Percentiles rank a stretch among this genome's conserved stretches.
Evolutionary conservation across 1,284 basidiomycete genomes (phyloP).

Genomic region (Cryptococcus maquisensis): DNA sequence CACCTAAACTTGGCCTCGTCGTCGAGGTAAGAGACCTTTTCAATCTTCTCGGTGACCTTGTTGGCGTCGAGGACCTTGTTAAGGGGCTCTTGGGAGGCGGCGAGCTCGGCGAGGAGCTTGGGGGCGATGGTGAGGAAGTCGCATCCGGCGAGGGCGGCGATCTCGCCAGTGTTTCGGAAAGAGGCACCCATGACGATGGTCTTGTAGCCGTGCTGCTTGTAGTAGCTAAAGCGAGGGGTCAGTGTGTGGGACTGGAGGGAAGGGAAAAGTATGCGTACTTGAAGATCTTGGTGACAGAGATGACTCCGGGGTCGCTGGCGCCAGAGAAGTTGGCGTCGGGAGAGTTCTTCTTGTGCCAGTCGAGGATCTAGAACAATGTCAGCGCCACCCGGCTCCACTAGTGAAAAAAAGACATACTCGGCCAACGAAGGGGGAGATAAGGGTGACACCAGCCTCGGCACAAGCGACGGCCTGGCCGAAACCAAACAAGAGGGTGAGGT

Average conservation of each 20-base stretch:
- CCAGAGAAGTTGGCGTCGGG: constrained; percentile 75
- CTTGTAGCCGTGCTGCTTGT: constrained; percentile 97
- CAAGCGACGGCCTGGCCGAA: constrained; percentile 98
- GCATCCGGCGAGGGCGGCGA: constrained; percentile 89
- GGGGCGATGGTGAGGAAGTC: constrained; percentile 97
- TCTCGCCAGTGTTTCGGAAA: constrained; percentile 94
- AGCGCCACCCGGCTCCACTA: neutral
- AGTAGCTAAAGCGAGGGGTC: constrained; percentile 56
- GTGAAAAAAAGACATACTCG: constrained; percentile 59
- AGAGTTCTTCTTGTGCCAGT: constrained; percentile 89
- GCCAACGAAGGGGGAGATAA: constrained; percentile 99
- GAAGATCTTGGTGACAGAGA: constrained; percentile 93
- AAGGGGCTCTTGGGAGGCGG: constrained; percentile 70
- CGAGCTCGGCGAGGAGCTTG: constrained; percentile 83
- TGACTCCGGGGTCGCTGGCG: constrained; percentile 89
- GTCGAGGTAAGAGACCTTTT: constrained; percentile 83
- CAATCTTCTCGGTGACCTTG: constrained; percentile 58
- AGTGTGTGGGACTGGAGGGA: neutral
- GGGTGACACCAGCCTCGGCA: constrained; percentile 94
- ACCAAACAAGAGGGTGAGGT: constrained; percentile 97
- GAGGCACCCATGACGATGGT: constrained; percentile 99
- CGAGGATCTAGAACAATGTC: constrained; percentile 65
- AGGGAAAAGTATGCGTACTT: constrained; percentile 48
- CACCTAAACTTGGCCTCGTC: constrained; percentile 95
- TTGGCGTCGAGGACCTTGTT: constrained; percentile 77